phyloP scores from a whole-genome alignment of 2,329 filamentous ascomycete genomes.

The Aspergillus sp. region DNA sequence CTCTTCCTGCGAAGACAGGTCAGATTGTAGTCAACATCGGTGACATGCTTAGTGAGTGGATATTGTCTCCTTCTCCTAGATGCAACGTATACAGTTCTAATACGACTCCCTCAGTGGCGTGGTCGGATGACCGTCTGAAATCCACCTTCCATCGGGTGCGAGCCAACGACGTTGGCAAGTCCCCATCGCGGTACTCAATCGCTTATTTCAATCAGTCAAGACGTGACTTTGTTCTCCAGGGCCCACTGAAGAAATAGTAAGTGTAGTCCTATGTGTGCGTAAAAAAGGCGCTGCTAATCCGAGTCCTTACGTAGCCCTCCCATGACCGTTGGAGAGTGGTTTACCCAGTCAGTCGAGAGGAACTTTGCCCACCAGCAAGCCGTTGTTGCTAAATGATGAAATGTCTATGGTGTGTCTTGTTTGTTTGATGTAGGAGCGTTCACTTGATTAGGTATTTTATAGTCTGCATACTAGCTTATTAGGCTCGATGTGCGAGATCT shows the following conservation, averaged over 20 bases:
- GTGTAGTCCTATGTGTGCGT: background rate
- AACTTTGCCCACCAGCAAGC: background rate
- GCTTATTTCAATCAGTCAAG: constrained; percentile 6
- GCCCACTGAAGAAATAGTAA: constrained; percentile 7
- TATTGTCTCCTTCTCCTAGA: background rate
- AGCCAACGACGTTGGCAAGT: constrained; percentile 2
- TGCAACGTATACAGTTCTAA: background rate
- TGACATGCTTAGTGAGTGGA: constrained; percentile 13
- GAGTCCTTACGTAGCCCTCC: background rate
- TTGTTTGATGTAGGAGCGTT: no score
- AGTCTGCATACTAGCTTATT: no score
- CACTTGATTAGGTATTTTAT: no score
- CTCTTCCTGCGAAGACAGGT: constrained; percentile 12
- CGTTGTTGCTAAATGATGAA: background rate
- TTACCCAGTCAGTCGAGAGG: background rate
- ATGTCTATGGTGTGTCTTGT: no score
- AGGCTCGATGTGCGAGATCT: no score
- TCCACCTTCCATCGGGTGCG: constrained; percentile 8
- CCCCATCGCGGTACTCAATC: constrained; percentile 5
- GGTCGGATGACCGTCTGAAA: constrained; percentile 8
- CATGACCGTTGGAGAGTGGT: constrained; percentile 2
- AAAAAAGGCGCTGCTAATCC: background rate
- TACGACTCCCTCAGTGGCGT: constrained; percentile 1
- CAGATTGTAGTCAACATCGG: constrained; percentile 17
- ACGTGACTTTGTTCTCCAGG: constrained; percentile 3